Base-by-base conservation (phyloP, 768 basidiomycete species). In the Ramaria sp. region DNA sequence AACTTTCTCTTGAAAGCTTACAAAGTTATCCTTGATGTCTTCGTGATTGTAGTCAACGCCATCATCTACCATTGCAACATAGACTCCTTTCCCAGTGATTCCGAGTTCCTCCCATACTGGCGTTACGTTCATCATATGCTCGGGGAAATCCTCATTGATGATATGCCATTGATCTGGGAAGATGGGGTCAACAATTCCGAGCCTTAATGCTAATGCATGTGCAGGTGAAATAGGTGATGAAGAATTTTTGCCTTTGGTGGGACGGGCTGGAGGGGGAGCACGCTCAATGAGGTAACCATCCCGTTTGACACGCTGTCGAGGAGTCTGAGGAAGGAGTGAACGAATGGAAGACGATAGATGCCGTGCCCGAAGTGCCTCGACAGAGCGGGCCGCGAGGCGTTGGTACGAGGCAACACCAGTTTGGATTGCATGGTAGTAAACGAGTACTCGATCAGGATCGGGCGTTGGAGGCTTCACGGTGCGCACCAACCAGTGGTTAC, bases 161-260 rank as follows among this genome's bases (percentile, higher is more conserved):
- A 97, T 73, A 71, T 97, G 95, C 96, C 96, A 98, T 72, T 98
- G 95, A 56, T 78, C 67, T 15, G 74, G 64, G 65, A 96, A 92
- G 57, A 85, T 72, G 0, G 95, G 95, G 64, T 98, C 95, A 24
- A 71, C 61, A 56, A 99, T 82, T 18, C 73, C 77, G 37, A 95
- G 74, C 10, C 75, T 73, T 36, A 76, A 66, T 8, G 81, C 83
- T 36, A 84, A 71, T 22, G 50, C 58, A 6, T 48, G 45, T 12
- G 66, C 73, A 41, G 72, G 65, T 15, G 81, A 66, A 16, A 51
- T 45, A 9, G 66, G 73, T 43, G 72, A 64, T 10, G 69, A 66
- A 55, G 71, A 67, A 0, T 69, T 53, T 4, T 61, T 59, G 25
- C 47, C 56, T 27, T 56, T 55, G 5, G 61, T 60, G 0, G 73